Percentiles rank a stretch among this genome's conserved stretches.
phyloP scores from a whole-genome alignment of 306 rosid genomes.

The Trichosanthes cucumerina region DNA sequence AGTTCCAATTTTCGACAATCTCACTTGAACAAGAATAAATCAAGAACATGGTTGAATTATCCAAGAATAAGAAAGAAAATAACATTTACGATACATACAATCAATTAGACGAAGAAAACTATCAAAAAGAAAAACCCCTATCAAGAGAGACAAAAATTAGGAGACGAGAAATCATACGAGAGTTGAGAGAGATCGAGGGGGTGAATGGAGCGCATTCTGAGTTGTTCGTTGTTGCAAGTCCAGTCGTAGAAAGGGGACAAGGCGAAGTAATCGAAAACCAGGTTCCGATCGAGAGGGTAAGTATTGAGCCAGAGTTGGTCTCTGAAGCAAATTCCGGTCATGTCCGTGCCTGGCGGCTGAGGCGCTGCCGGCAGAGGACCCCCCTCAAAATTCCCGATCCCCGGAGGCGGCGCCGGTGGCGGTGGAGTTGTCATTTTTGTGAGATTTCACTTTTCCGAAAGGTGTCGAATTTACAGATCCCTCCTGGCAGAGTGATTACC shows the following conservation, averaged over 20 bases:
- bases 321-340: constrained; percentile 93
- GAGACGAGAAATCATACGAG: constrained; percentile 25
- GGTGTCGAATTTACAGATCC: background rate
- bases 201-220: constrained; percentile 80
- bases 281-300: constrained; percentile 73
- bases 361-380: constrained; percentile 31
- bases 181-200: constrained; percentile 79
- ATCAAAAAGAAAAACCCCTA: background rate
- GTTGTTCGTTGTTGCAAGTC: constrained; percentile 85
- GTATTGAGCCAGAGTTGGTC: constrained; percentile 93
- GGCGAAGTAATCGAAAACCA: constrained; percentile 93
- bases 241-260: constrained; percentile 87
- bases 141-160: background rate
- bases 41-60: background rate
- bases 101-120: background rate
- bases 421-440: constrained; percentile 46
- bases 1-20: background rate
- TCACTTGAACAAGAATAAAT: background rate
- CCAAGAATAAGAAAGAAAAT: background rate
- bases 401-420: constrained; percentile 26
- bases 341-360: constrained; percentile 74
- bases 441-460: background rate
- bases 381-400: constrained; percentile 39
- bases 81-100: background rate
- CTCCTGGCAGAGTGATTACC: background rate